Evolutionary conservation across 2,329 filamentous ascomycete genomes (phyloP).

Genomic region (Ophiostoma novo-ulmi): DNA sequence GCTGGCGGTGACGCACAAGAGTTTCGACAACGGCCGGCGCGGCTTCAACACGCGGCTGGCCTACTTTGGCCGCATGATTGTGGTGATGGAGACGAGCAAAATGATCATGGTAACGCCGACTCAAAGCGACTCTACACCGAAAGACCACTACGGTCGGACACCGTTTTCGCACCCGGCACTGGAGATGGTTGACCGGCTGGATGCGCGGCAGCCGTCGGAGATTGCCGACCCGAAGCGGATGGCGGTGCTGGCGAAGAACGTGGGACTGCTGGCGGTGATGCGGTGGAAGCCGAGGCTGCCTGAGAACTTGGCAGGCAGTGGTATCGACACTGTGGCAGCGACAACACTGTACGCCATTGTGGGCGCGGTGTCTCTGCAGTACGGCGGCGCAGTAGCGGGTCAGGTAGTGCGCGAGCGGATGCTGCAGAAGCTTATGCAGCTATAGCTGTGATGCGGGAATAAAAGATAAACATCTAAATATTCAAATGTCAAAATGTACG

Average conservation of each 20-base stretch:
- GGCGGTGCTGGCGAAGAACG: slow-evolving; percentile 60
- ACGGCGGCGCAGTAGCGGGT: slow-evolving; percentile 72
- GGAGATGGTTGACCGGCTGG: slow-evolving; percentile 68
- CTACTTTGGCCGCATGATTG: slow-evolving; percentile 54
- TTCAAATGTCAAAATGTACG: slow-evolving; percentile 12
- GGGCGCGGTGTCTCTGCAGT: slow-evolving; percentile 83
- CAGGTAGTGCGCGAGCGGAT: slow-evolving; percentile 72
- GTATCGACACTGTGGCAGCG: slow-evolving; percentile 67
- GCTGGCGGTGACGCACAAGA: slow-evolving; percentile 96
- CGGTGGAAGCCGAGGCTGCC: slow-evolving; percentile 76
- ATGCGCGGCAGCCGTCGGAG: slow-evolving; percentile 52
- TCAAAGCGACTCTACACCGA: background rate
- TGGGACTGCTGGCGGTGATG: slow-evolving; percentile 68
- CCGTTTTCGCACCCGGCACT: slow-evolving; percentile 68
- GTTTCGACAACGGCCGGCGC: slow-evolving; percentile 89
- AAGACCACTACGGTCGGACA: slow-evolving; percentile 45
- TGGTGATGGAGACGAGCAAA: slow-evolving; percentile 31
- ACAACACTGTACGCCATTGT: slow-evolving; percentile 79
- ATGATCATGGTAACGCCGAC: slow-evolving; percentile 28
- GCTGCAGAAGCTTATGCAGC: slow-evolving; percentile 43
- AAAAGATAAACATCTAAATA: background rate
- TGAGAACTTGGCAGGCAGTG: slow-evolving; percentile 65
- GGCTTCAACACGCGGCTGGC: slow-evolving; percentile 92
- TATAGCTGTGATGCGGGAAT: background rate
- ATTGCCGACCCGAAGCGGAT: slow-evolving; percentile 62